Conservation (phyloP, 106 monocot species). For the Dactylorhiza incarnata region DNA sequence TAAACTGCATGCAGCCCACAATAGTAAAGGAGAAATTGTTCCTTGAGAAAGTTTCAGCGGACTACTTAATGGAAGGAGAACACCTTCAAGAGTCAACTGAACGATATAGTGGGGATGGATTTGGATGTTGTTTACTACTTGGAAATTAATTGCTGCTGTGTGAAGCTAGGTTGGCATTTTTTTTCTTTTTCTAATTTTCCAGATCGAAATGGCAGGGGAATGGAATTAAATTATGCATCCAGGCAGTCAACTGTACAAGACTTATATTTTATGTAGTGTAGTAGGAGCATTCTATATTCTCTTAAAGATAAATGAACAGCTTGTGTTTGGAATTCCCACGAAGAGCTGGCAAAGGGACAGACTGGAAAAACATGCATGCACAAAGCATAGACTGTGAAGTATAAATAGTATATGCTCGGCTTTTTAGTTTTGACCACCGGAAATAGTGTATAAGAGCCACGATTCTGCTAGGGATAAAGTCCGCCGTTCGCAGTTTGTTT, state of each 20-base stretch:
- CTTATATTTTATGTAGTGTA: neutral
- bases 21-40: neutral
- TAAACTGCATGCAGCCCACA: neutral
- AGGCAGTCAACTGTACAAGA: neutral
- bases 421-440: no score
- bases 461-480: no score
- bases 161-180: neutral
- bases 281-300: neutral
- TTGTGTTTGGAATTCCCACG: neutral
- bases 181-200: neutral
- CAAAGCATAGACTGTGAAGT: neutral
- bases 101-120: neutral
- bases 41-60: neutral
- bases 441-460: no score
- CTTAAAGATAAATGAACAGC: neutral
- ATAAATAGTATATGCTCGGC: no score
- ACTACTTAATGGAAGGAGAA: neutral
- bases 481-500: no score
- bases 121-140: neutral
- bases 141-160: neutral
- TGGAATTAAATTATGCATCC: neutral
- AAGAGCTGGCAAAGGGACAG: neutral
- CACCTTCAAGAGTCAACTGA: neutral
- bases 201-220: neutral
- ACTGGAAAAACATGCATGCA: neutral